Base-by-base conservation (phyloP, 495 filamentous ascomycete genomes). In the Xylaria venustula region DNA sequence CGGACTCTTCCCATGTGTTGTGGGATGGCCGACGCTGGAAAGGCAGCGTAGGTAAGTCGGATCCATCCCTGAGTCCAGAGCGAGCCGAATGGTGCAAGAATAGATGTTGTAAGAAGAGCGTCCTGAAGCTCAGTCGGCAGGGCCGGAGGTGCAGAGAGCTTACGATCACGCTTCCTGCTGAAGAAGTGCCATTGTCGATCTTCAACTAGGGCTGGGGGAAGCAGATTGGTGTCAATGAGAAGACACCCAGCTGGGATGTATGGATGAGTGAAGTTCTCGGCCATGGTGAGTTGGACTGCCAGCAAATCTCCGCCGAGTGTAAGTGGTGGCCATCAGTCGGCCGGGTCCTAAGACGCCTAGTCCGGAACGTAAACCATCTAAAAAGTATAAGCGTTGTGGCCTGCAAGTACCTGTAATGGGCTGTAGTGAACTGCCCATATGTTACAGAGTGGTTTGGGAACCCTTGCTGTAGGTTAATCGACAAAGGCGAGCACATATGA, bases 11-110 rank as follows among this genome's bases (percentile, higher is more conserved):
- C 72, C 2, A 45, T 54, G 6, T 67, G 7, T 12, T 62, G 47
- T 49, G 64, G 32, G n/a, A 64, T 11, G 4, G 47, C 14, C 12
- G 37, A 17, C 15, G 26, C 34, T 2, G 37, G 22, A 4, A 55
- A 66, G 6, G 60, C 17, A 17, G 62, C 58, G 53, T 79, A 72
- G 7, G 73, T 73, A 53, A 82, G 66, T 19, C 75, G 68, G n/a
- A 83, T 70, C 79, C 79, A 83, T 37, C 64, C 48, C 1, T 56
- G 58, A 1, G 44, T 34, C 60, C 79, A 73, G 7, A 79, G 66
- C 15, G 23, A 55, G 3, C 34, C 2, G 46, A 71, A 71, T 0
- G 67, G 67, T 4, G 50, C 34, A 12, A 83, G 65, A 3, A 28
- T 4, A 19, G 58, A 30, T 4, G 64, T 67, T 14, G 54, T 66